A percentile compares a stretch with the other conserved stretches of the same genome.
These are phyloP conservation scores for Sideroxylon spinosum DNA, from an alignment of 179 eudicot species.

Conservation along the genomic window DNA sequence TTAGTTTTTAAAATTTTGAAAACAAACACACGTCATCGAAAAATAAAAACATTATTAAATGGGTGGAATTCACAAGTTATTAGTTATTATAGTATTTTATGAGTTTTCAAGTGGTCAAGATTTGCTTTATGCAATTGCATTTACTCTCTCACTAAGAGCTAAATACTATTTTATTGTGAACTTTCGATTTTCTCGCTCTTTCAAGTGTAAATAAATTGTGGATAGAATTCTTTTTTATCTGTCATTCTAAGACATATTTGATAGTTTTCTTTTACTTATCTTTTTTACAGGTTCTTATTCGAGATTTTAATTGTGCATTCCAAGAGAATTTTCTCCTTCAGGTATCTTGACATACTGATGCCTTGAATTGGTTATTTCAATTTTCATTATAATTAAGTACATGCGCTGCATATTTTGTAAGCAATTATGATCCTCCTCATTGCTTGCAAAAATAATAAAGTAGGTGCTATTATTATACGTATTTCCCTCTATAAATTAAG, in stretches of 20 bases:
- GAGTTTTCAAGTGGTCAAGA: background rate
- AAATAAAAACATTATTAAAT: background rate
- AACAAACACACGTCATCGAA: background rate
- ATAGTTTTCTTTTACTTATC: slow-evolving; percentile 17
- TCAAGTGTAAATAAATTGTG: background rate
- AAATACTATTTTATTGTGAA: background rate
- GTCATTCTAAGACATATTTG: background rate
- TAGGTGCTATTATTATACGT: background rate
- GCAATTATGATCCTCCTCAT: background rate
- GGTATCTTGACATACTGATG: slow-evolving; percentile 35
- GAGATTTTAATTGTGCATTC: slow-evolving; percentile 94
- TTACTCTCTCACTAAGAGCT: background rate
- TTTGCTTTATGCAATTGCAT: background rate
- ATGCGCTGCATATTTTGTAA: background rate
- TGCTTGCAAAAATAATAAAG: background rate
- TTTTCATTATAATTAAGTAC: background rate
- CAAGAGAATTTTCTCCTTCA: slow-evolving; percentile 96
- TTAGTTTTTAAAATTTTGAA: too few relatives aligned
- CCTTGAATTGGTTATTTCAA: slow-evolving; percentile 7
- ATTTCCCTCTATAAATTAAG: background rate
- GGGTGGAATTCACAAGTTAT: background rate
- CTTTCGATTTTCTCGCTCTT: background rate
- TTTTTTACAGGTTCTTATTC: slow-evolving; percentile 62
- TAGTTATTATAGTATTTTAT: background rate
- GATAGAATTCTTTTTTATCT: background rate